Conservation (phyloP, 75 land plant species). For the Pinus taeda region DNA sequence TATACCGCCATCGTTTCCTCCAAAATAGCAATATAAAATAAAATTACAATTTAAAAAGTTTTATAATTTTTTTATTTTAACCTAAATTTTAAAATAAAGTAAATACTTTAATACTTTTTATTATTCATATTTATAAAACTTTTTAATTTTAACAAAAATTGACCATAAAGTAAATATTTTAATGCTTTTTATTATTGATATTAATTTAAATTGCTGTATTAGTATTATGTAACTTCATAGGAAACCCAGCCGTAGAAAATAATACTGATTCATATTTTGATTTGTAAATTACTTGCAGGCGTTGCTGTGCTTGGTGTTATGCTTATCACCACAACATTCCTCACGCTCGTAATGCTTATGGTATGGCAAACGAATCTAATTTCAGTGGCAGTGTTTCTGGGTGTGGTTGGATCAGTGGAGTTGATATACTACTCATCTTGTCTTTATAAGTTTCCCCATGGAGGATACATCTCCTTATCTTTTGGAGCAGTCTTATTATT, state of each 20-base stretch:
- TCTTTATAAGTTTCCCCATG: constrained; percentile 56
- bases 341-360: constrained; percentile 60
- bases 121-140: too few relatives aligned
- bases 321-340: constrained; percentile 56
- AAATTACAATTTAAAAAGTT: too few relatives aligned
- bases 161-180: too few relatives aligned
- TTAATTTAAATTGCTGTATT: too few relatives aligned
- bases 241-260: not conserved
- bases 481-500: constrained; percentile 36
- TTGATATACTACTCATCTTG: constrained; percentile 49
- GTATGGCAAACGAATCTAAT: constrained; percentile 62
- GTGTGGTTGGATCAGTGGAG: constrained; percentile 41
- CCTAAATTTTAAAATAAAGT: too few relatives aligned
- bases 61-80: too few relatives aligned
- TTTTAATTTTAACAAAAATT: too few relatives aligned
- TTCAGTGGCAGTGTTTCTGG: constrained; percentile 31
- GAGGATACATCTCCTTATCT: constrained; percentile 64
- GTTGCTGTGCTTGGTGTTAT: constrained; percentile 69
- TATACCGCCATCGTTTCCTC: too few relatives aligned
- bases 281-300: constrained; percentile 25
- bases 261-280: not conserved
- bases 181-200: too few relatives aligned
- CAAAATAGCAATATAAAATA: too few relatives aligned
- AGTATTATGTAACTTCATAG: not conserved
- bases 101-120: too few relatives aligned